Evolutionary conservation across 345 rosid species (phyloP), one percentile per base, ranked within the genome.

Genomic region (Pistacia atlantica): DNA sequence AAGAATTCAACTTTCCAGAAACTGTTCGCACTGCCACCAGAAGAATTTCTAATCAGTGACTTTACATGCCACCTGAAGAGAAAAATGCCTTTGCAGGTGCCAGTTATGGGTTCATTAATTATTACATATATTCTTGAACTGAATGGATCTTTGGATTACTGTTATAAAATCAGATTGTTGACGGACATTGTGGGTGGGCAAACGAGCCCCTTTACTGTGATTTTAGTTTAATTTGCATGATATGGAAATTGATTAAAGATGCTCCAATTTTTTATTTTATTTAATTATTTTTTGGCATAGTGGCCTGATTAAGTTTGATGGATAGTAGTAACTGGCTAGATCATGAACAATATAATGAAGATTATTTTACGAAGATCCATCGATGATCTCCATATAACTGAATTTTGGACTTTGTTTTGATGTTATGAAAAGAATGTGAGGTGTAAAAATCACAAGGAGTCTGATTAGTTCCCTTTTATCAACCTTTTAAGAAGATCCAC

Each of bases 61-160:
- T 93, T 88, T 49, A 83, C 92, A 62, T 95, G 98, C 83, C 80
- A 85, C 7, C 82, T 93, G 84, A 93, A 80, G 91, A 90, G 98
- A 79, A 93, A 92, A 84, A 81, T 95, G 75, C 99, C 97, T 68
- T 73, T 89, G 56, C 98, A 90, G 99, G 98, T 95, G 69, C 63
- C 62, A 64, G 33, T 71, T 76, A 76, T 12, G 8, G 9, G 66
- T 83, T 74, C 20, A 71, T 56, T 52, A 54, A 35, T 17, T 45
- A 51, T 20, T 61, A 45, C 48, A 22, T 35, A 38, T 71, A 3
- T 55, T 65, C 54, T 31, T 72, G 42, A n/a, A 48, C 48, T 20
- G 69, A 18, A 33, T 38, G 35, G 46, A 18, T 22, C 8, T 20
- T 6, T 67, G 55, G 38, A 14, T 65, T 38, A 55, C 7, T 4